Percentiles rank a stretch among this genome's conserved stretches.
These are phyloP conservation scores for Thelephora ganbajun DNA, from an alignment of 768 basidiomycete genomes.

Conservation along the genomic window DNA sequence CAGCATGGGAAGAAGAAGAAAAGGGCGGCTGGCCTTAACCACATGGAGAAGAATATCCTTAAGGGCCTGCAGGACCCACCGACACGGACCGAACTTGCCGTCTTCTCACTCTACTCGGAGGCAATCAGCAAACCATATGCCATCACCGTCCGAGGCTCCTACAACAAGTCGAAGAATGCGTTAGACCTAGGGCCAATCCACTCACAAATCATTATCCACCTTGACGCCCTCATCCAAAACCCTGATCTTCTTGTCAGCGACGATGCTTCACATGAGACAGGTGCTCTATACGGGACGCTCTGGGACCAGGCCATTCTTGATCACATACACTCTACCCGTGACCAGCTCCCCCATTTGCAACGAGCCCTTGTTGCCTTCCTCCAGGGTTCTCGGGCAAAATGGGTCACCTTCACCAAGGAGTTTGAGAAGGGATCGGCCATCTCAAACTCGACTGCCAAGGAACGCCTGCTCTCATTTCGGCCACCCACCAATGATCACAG, in stretches of 20 bases:
- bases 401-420: no score
- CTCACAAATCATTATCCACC: constrained; percentile 4
- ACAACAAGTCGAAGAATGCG: constrained; percentile 3
- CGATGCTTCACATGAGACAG: constrained; percentile 4
- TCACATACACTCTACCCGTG: no score
- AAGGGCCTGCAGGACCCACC: constrained; percentile 6
- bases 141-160: constrained; percentile 6
- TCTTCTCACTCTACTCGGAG: constrained; percentile 8
- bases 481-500: no score
- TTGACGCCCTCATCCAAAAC: no score
- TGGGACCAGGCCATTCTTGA: constrained; percentile 1
- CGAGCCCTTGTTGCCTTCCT: no score
- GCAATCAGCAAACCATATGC: constrained; percentile 10
- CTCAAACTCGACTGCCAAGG: no score
- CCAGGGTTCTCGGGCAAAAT: no score
- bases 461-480: no score
- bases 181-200: constrained; percentile 10
- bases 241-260: constrained; percentile 9
- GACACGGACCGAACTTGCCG: constrained; percentile 10
- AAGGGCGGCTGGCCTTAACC: constrained; percentile 13
- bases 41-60: constrained; percentile 20
- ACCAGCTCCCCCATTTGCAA: no score
- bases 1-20: constrained; percentile 16
- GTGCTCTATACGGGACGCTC: constrained; percentile 6
- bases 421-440: no score